These are phyloP conservation scores for Alternaria sp. DNA, from an alignment of 2,329 filamentous ascomycete species.

Conservation along the genomic window DNA sequence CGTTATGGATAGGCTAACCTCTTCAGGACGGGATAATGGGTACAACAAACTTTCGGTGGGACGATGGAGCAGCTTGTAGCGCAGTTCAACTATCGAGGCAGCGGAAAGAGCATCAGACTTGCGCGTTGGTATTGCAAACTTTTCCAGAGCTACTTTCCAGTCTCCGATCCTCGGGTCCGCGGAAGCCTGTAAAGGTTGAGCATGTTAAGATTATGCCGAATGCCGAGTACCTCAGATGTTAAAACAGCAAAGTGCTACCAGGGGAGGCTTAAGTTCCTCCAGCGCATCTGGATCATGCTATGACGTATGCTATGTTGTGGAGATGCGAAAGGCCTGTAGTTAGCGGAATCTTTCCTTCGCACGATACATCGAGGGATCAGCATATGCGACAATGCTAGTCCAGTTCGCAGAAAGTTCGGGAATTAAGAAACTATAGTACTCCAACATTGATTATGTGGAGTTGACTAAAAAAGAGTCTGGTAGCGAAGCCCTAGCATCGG, in stretches of 20 bases:
- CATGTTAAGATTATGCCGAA: background rate
- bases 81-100: background rate
- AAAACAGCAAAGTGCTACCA: background rate
- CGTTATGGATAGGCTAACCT: background rate
- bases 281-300: background rate
- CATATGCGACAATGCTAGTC: background rate
- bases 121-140: background rate
- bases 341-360: background rate
- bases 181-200: background rate
- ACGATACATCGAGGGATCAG: background rate
- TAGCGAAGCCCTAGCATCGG: background rate
- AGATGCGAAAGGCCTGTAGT: background rate
- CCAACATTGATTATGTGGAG: background rate
- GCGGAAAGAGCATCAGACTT: background rate
- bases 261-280: too few relatives aligned
- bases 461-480: background rate
- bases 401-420: background rate
- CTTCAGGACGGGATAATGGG: background rate
- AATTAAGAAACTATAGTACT: background rate
- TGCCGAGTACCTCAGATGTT: background rate
- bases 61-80: background rate
- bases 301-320: background rate
- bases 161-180: too few relatives aligned
- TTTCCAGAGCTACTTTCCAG: background rate
- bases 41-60: background rate